phyloP scores from a whole-genome alignment of 164 flowering plant genomes.

The Nymphaea colorata region DNA sequence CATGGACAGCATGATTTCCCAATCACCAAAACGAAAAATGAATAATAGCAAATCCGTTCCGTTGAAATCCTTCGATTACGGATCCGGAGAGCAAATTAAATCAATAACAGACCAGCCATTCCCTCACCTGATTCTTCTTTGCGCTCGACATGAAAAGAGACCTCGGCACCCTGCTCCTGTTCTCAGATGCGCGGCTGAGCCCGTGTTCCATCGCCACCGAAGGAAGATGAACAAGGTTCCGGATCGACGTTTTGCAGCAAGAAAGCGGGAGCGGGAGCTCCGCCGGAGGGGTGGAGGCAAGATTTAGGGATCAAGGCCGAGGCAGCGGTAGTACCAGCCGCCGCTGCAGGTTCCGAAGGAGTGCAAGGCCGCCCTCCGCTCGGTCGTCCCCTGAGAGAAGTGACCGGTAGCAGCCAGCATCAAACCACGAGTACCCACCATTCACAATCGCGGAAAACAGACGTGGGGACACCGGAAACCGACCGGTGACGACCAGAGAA shows the following conservation, averaged over 20 bases:
- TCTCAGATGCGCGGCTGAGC: background rate
- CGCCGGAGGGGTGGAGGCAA: background rate
- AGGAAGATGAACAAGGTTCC: background rate
- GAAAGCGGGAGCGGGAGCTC: background rate
- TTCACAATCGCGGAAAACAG: background rate
- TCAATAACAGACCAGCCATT: background rate
- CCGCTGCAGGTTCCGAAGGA: conserved; percentile 45
- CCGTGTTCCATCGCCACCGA: background rate
- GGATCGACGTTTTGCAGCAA: no score
- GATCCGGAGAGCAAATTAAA: background rate
- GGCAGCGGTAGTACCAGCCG: conserved; percentile 96
- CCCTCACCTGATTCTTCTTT: background rate
- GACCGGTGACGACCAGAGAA: no score
- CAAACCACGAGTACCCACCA: background rate
- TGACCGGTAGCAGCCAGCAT: background rate
- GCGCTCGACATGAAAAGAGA: background rate
- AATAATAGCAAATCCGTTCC: no score
- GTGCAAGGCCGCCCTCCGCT: conserved; percentile 2
- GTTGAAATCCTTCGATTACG: background rate
- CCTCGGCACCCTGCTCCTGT: background rate
- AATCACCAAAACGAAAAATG: background rate
- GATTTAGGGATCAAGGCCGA: conserved; percentile 71
- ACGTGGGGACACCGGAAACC: background rate
- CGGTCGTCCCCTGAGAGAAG: conserved; percentile 1
- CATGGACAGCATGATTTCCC: background rate